Base-by-base conservation (phyloP, 2,329 filamentous ascomycete species). In the Incumbomyces delicatus region DNA sequence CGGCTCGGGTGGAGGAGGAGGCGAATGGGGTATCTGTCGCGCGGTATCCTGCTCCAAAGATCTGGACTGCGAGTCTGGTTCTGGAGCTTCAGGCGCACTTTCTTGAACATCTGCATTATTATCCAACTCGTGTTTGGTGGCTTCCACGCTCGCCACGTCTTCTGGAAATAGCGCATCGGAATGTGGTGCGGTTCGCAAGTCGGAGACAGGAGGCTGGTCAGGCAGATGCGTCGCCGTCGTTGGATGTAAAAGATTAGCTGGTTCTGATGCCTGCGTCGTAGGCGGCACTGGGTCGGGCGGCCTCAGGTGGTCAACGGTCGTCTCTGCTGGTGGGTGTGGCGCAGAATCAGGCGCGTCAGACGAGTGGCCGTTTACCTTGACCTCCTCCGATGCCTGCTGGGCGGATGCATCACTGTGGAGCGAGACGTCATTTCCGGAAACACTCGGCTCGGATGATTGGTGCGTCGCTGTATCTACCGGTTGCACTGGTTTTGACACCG, bases 1-100 rank as follows among this genome's bases (percentile, higher is more conserved):
- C 35, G 64, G 56, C 38, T 66, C 59, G 8, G 62, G 60, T 37
- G 61, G 45, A 13, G 52, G 51, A 34, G 53, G 50, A 7, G 54
- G 44, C 16, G 53, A 53, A 41, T 62, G 56, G 8, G 57, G 47
- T 4, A 52, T 54, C 1, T 49, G 52, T 16, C 53, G 44, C 32
- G 50, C 53, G 43, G 44, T 52, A 36, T 52, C 29, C 3, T 41
- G 17, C 31, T 47, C 43, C 10, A 49, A 40, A 5, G 44, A 20
- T 22, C 7, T 22, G 2, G 14, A 6, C 6, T 13, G 10, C 2
- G n/a, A 2, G 18, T 22, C 42, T 10, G 35, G 34, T 20, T 40
- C 27, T 30, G 27, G 8, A 8, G 16, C 6, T 2, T 16, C 29
- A 12, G 40, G 11, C 12, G 42, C 14, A 10, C 13, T 14, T 11